phyloP scores from a whole-genome alignment of 139 green algal genomes.

The Closterium sp. region DNA sequence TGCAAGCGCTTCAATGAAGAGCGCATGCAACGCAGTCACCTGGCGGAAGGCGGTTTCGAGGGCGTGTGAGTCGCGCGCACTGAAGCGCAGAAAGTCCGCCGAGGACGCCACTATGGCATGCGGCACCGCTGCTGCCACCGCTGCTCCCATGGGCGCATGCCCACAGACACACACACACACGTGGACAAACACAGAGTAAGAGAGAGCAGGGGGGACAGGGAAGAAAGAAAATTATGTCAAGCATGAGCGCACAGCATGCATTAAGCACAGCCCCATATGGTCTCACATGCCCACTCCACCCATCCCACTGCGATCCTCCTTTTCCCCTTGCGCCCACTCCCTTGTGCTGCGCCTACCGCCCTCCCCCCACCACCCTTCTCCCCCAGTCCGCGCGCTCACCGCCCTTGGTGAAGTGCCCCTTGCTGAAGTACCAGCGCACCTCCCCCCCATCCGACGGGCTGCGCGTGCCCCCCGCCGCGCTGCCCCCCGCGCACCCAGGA shows the following conservation, averaged over 20 bases:
- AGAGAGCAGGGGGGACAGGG: background rate
- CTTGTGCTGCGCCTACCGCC: background rate
- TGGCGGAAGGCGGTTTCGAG: constrained; percentile 39
- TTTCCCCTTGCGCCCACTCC: background rate
- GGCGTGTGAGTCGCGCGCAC: constrained; percentile 26
- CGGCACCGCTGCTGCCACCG: constrained; percentile 12
- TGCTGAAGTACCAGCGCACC: constrained; percentile 36
- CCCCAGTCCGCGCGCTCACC: background rate
- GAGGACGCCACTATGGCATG: background rate
- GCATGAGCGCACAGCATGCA: background rate
- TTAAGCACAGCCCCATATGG: background rate
- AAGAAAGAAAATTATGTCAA: background rate
- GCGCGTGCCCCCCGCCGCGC: background rate
- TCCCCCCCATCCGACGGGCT: constrained; percentile 29
- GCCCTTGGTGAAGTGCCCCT: background rate
- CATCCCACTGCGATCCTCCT: background rate
- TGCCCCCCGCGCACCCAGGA: background rate
- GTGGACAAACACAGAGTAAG: background rate
- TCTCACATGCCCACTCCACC: background rate
- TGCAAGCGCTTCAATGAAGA: too few species aligned
- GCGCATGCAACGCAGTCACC: background rate
- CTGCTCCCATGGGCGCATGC: constrained; percentile 3
- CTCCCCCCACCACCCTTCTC: background rate
- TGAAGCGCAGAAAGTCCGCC: constrained; percentile 40
- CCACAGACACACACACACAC: background rate